These are phyloP conservation scores for Neurospora cerealis DNA, from an alignment of 495 filamentous ascomycete genomes.

Conservation along the genomic window DNA sequence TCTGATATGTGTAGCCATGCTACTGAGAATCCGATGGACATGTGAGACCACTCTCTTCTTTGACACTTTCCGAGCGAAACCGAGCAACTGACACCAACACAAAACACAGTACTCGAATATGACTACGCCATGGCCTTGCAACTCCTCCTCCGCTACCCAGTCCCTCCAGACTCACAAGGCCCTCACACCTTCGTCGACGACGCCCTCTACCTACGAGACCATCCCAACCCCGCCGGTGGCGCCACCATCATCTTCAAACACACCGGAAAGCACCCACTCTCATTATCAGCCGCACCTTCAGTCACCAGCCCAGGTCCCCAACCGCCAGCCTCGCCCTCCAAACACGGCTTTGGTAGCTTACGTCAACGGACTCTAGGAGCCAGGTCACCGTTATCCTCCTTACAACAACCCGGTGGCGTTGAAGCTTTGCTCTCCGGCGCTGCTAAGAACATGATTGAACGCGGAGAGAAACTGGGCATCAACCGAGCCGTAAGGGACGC, in stretches of 20 bases:
- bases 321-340: background rate
- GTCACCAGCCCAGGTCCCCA: slow-evolving; percentile 29
- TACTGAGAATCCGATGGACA: slow-evolving; percentile 85
- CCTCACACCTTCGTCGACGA: slow-evolving; percentile 77
- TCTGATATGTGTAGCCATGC: slow-evolving; percentile 85
- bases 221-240: slow-evolving; percentile 64
- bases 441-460: slow-evolving; percentile 70
- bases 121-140: slow-evolving; percentile 80
- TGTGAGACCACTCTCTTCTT: slow-evolving; percentile 42
- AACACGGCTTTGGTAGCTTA: slow-evolving; percentile 17
- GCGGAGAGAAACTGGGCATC: slow-evolving; percentile 78
- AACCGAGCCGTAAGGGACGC: slow-evolving; percentile 87
- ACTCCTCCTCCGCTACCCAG: slow-evolving; percentile 72
- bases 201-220: slow-evolving; percentile 72
- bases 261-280: slow-evolving; percentile 42
- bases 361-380: slow-evolving; percentile 26
- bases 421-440: slow-evolving; percentile 79
- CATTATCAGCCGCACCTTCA: background rate
- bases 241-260: slow-evolving; percentile 72
- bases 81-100: slow-evolving; percentile 1
- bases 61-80: background rate
- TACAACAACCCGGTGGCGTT: slow-evolving; percentile 53
- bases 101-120: slow-evolving; percentile 59
- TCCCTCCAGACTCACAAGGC: slow-evolving; percentile 48
- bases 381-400: slow-evolving; percentile 41